These are phyloP conservation scores for Poterioochromonas sp. DNA, from an alignment of 352 stramenopile genomes.

Conservation along the genomic window DNA sequence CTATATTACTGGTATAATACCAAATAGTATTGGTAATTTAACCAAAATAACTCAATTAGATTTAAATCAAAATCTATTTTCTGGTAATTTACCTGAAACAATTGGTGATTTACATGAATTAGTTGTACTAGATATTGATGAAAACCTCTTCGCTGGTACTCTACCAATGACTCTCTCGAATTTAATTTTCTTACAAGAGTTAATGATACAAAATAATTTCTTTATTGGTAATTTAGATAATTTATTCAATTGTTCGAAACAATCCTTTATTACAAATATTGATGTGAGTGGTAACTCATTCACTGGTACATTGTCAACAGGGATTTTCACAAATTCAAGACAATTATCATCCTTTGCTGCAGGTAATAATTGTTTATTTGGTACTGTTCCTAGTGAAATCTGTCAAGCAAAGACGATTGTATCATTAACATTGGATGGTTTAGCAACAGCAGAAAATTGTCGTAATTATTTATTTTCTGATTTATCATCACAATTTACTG, in stretches of 20 bases:
- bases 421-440: neutral
- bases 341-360: neutral
- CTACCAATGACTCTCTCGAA: neutral
- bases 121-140: neutral
- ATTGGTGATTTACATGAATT: neutral
- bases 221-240: neutral
- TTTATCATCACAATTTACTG: too few species aligned
- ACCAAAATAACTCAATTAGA: neutral
- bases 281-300: neutral
- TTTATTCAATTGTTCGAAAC: neutral
- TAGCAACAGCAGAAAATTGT: too few species aligned
- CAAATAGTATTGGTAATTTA: neutral
- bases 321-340: neutral
- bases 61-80: neutral
- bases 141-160: neutral
- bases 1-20: neutral
- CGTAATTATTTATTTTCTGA: neutral
- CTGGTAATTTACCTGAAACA: neutral
- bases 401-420: neutral
- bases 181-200: neutral
- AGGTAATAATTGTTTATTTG: neutral
- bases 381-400: neutral
- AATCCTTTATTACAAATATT: neutral
- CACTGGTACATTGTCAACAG: neutral
- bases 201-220: conserved; percentile 1